Base-by-base conservation (phyloP, 768 basidiomycete genomes). In the Galerina sulciceps region DNA sequence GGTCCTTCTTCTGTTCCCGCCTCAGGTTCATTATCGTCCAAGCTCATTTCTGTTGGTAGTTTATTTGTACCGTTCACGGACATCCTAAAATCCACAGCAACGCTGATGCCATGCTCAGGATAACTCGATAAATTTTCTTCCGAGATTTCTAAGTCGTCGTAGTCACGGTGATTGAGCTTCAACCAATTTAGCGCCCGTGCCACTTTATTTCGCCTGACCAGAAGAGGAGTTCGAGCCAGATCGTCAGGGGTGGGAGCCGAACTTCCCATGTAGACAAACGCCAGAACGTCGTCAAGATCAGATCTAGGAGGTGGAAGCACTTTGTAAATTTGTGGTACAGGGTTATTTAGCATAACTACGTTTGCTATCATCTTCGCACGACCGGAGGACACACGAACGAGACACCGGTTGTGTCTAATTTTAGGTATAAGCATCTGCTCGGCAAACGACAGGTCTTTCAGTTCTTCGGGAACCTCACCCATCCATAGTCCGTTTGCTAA, bases 111-210 rank as follows among this genome's bases (percentile, higher is more conserved):
- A n/a, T 60, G 36, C 11, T 67, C 55, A 22, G 66, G 60, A 57
- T 76, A 73, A 15, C 45, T n/a, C 6, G 37, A 18, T 11, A 72
- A 59, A 51, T 69, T 73, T 4, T 63, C 51, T 14, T 61, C 13
- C 3, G 70, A 69, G 41, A 77, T 72, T 6, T 66, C 60, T 1
- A 77, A 10, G 57, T 76, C 69, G 2, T 44, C 14, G 6, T 26
- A 26, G 4, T 26, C 26, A 6, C 26, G 26, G 26, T 26, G 26
- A 6, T 26, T 26, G 4, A 44, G 9, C 18, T 44, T 44, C 3
- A 44, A 20, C 42, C 42, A 44, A 3, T 44, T 20, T 4, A 44
- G 10, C 3, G 42, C 42, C n/a, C 18, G 10, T 9, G 42, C 11
- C 10, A 44, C 42, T 18, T 18, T 44, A 3, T 44, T 14, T 20